phyloP scores from a whole-genome alignment of 2,329 filamentous ascomycete species.

The Fusarium sublunatum region DNA sequence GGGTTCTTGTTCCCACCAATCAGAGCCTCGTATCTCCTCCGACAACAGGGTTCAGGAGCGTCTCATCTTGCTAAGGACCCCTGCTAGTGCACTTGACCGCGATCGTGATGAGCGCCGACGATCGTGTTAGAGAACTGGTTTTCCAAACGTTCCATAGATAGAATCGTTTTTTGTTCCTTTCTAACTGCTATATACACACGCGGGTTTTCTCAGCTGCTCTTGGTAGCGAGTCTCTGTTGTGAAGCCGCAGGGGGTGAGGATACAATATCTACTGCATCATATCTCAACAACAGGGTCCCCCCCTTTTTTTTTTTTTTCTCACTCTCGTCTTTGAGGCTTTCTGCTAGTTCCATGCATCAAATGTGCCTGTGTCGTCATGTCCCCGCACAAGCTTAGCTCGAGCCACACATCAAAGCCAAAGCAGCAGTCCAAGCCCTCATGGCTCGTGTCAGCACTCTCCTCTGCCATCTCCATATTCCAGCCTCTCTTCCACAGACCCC shows the following conservation, averaged over 20 bases:
- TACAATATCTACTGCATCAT: not conserved
- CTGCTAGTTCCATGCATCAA: slow-evolving; percentile 15
- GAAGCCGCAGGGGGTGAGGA: not conserved
- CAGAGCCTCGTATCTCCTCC: accelerated
- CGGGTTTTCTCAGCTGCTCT: not conserved
- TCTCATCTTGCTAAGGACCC: slow-evolving; percentile 33
- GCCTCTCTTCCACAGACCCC: slow-evolving; percentile 13
- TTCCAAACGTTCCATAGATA: slow-evolving; percentile 3
- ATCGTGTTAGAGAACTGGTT: slow-evolving; percentile 23
- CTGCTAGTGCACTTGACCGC: slow-evolving; percentile 27
- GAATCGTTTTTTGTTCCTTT: not conserved
- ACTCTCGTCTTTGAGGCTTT: not conserved
- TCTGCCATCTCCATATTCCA: slow-evolving; percentile 23
- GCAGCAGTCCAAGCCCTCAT: slow-evolving; percentile 21
- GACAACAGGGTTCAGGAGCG: slow-evolving; percentile 17
- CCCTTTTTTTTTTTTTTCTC: not conserved
- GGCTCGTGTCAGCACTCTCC: slow-evolving; percentile 28
- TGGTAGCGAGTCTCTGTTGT: not conserved
- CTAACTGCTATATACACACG: not conserved
- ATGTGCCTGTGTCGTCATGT: slow-evolving; percentile 41
- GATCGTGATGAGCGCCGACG: slow-evolving; percentile 35
- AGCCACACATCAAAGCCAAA: slow-evolving; percentile 35
- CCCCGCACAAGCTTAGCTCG: slow-evolving; percentile 38
- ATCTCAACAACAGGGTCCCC: not conserved
- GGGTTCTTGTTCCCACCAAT: slow-evolving; percentile 27